Base-by-base conservation (phyloP, 2,329 filamentous ascomycete genomes). In the Epichloe sp. region DNA sequence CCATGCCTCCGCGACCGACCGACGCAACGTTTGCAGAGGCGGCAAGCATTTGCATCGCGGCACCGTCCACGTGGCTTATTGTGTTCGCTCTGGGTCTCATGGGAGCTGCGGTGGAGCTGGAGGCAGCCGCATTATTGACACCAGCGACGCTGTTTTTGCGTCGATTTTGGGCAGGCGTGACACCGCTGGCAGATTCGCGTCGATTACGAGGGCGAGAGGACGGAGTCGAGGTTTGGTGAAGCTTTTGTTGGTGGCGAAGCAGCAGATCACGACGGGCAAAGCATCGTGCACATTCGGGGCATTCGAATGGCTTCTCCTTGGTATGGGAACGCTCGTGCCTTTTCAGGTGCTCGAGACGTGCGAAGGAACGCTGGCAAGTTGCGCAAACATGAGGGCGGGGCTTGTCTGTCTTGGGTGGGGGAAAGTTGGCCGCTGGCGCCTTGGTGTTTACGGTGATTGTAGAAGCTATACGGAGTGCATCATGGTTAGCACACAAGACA, bases 261-360 rank as follows among this genome's bases (percentile, higher is more conserved):
- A 98, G 77, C 58, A 98, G 71, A 68, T 98, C 93, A 58, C 93
- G 82, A 54, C 93, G 82, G 54, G 93, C 93, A 69, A 98, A 98
- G 71, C 93, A 97, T 70, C 93, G 76, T 38, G 88, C 79, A 69
- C 93, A 98, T 67, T 97, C 88, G 31, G 88, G 88, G 62, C 93
- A 98, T 69, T 96, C 89, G 61, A 98, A 98, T 1, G 93, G 93
- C 74, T 98, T 98, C 71, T 98, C 90, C 68, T 98, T 96, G 44
- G 90, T 96, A 66, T 96, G 90, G n/a, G 89, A 95, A 55, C 93
- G 82, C 71, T 97, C 93, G 69, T 98, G 93, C 54, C 93, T 85
- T 73, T 98, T 98, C 58, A 98, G 73, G 67, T 98, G 93, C 71
- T 98, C 93, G 60, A 98, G 73, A 54, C 93, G 83, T 53, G 93